phyloP scores from a whole-genome alignment of 2,329 filamentous ascomycete species.

The Ophioceras dolichostomum region DNA sequence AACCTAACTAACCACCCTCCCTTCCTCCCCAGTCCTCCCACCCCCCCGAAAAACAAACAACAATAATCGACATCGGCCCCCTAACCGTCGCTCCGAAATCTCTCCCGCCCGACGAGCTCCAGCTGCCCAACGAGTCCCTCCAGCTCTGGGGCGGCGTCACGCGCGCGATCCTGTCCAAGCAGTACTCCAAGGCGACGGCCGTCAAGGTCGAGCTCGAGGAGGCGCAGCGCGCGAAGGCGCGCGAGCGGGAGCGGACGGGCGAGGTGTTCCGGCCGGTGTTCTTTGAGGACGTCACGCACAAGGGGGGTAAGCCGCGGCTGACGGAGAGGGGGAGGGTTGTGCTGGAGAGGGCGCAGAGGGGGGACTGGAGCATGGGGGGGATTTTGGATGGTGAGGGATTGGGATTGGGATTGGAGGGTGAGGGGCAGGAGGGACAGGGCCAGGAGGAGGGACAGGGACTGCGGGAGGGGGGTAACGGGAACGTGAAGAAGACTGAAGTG shows the following conservation, averaged over 20 bases:
- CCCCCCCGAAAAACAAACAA: conserved; percentile 47
- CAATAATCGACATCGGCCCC: conserved; percentile 81
- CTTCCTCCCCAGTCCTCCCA: conserved; percentile 26
- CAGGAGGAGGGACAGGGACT: not conserved
- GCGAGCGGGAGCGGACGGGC: conserved; percentile 59
- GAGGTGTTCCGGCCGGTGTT: conserved; percentile 77
- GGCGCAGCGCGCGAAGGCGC: conserved; percentile 70
- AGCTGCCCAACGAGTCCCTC: conserved; percentile 82
- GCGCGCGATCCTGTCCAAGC: conserved; percentile 69
- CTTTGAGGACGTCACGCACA: conserved; percentile 53
- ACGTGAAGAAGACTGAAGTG: no score
- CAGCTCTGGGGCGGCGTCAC: conserved; percentile 84
- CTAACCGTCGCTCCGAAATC: conserved; percentile 69
- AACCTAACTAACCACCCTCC: not conserved
- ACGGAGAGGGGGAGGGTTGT: conserved; percentile 39
- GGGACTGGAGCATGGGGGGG: conserved; percentile 29
- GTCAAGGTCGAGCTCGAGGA: conserved; percentile 91
- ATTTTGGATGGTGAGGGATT: conserved; percentile 14
- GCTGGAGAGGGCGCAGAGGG: conserved; percentile 38
- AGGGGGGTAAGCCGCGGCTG: conserved; percentile 41
- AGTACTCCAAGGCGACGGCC: conserved; percentile 72
- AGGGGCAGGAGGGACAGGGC: conserved; percentile 22
- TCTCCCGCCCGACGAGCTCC: conserved; percentile 62
- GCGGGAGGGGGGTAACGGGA: no score
- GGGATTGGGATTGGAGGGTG: no score